Conservation (phyloP, 2,329 filamentous ascomycete genomes). For the Fusarium sp. region DNA sequence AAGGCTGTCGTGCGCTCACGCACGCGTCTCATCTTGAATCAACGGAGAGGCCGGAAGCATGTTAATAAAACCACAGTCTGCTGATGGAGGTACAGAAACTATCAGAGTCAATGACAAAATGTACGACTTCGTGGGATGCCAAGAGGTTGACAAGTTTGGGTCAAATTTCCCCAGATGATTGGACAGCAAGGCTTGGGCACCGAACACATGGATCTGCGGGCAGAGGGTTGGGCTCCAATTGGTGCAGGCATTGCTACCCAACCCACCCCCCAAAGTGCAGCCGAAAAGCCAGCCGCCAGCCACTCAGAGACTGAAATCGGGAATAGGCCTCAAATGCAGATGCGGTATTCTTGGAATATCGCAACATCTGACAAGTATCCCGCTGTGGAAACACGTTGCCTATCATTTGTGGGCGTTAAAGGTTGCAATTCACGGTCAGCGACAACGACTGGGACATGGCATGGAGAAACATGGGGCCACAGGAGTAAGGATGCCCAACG, state of each 20-base stretch:
- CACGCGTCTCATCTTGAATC: background rate
- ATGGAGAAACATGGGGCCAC: slow-evolving; percentile 22
- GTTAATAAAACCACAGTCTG: background rate
- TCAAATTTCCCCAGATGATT: slow-evolving; percentile 33
- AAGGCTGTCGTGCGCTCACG: background rate
- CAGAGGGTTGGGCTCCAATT: slow-evolving; percentile 49
- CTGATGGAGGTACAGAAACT: slow-evolving; percentile 18
- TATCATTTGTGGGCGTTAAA: slow-evolving; percentile 36
- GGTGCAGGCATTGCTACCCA: slow-evolving; percentile 52
- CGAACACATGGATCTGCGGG: slow-evolving; percentile 36
- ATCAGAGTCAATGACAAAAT: slow-evolving; percentile 18
- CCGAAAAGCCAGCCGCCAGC: slow-evolving; percentile 18
- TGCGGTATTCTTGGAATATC: slow-evolving; percentile 33
- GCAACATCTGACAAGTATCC: slow-evolving; percentile 34
- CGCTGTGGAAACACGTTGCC: slow-evolving; percentile 38
- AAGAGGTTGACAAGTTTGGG: slow-evolving; percentile 18
- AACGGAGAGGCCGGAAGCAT: slow-evolving; percentile 15
- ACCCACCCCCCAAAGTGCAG: slow-evolving; percentile 38
- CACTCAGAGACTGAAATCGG: slow-evolving; percentile 6
- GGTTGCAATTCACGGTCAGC: slow-evolving; percentile 16
- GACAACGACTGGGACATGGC: slow-evolving; percentile 26
- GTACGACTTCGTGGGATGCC: slow-evolving; percentile 24
- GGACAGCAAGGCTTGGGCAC: slow-evolving; percentile 37
- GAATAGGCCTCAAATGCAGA: slow-evolving; percentile 32
- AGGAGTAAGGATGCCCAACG: slow-evolving; percentile 39